Base-by-base conservation (phyloP, 2,329 filamentous ascomycete species). In the Clarireedia hainanense region DNA sequence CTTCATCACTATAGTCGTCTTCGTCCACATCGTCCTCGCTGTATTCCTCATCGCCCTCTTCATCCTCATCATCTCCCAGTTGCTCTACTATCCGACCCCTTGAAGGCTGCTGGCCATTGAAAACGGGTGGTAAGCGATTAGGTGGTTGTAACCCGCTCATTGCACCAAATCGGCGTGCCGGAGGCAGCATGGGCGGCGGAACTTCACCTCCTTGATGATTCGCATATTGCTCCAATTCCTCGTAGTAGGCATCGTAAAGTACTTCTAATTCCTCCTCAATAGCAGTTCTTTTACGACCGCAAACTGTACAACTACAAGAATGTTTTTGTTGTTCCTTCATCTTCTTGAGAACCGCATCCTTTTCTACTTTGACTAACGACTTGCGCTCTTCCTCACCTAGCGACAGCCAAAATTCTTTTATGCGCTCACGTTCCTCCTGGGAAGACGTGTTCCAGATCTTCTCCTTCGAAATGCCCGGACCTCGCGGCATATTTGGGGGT, bases 291-390 rank as follows among this genome's bases (percentile, higher is more conserved):
- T 99, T 99, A 63, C 94, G 83, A 52, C 94, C 94, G 71, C 94
- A 99, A 42, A 99, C 92, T 4, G 91, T 95, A 73, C 94, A 99
- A 71, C 91, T 96, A 76, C 94, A 99, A 2, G 92, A 97, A 71
- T 97, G 91, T 73, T 97, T 97, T 72, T 99, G 94, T 72, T 99
- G 94, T 72, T 99, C 94, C 78, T 99, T 99, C 94, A 99, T 99
- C 77, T 99, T 99, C 69, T 89, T 91, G 56, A 99, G 75, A 0
- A 99, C 94, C 6, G 94, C 92, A 72, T 99, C 92, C 74, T 99
- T 99, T 73, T 99, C 94, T 30, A 99, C 92, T 73, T 96, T 96
- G 68, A 99, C 91, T 47, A 99, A 77, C 15, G 89, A 94, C 70
- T 95, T 94, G 65, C 94, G 88, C 70, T 97, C 91, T 39, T 95